A percentile compares a stretch with the other conserved stretches of the same genome.
Evolutionary conservation across 352 stramenopile genomes (phyloP).

Genomic region (Phytopythium delawarense): DNA sequence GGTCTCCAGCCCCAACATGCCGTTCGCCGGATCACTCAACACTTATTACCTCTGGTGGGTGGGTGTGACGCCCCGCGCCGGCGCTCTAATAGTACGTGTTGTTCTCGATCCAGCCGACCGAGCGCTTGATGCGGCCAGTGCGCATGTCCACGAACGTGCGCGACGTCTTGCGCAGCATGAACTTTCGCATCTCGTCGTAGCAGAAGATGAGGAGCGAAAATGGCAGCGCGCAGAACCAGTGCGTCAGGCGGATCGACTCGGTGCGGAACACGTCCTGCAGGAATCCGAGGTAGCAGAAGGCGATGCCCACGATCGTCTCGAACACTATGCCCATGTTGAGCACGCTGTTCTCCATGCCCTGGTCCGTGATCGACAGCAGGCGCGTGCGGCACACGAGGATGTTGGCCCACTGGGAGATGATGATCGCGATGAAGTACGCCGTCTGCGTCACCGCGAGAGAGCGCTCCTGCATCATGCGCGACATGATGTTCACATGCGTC

Average conservation of each 20-base stretch:
- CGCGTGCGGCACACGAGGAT: slow-evolving; percentile 86
- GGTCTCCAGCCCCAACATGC: neutral
- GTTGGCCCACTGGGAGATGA: slow-evolving; percentile 84
- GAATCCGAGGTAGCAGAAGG: slow-evolving; percentile 70
- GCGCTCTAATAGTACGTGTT: slow-evolving; percentile 77
- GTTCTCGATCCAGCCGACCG: slow-evolving; percentile 66
- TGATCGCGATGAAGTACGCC: slow-evolving; percentile 73
- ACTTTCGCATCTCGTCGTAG: slow-evolving; percentile 89
- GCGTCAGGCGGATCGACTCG: slow-evolving; percentile 61
- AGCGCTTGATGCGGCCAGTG: slow-evolving; percentile 51
- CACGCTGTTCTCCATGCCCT: slow-evolving; percentile 86
- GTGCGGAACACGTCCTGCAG: slow-evolving; percentile 75
- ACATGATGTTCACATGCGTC: slow-evolving; percentile 64
- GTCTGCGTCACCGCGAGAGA: slow-evolving; percentile 75
- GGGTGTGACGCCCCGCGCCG: neutral
- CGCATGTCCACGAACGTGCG: slow-evolving; percentile 40
- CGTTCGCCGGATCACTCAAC: neutral
- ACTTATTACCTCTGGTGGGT: neutral
- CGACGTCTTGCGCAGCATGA: slow-evolving; percentile 71
- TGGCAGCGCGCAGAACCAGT: slow-evolving; percentile 85
- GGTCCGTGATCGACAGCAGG: slow-evolving; percentile 73
- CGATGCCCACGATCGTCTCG: slow-evolving; percentile 72
- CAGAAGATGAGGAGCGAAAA: slow-evolving; percentile 79
- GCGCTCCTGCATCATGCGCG: slow-evolving; percentile 65
- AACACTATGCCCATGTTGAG: slow-evolving; percentile 88